Percentiles rank a stretch among this genome's conserved stretches.
Evolutionary conservation across 352 stramenopile species (phyloP).

Genomic region (Globisporangium spiculum): DNA sequence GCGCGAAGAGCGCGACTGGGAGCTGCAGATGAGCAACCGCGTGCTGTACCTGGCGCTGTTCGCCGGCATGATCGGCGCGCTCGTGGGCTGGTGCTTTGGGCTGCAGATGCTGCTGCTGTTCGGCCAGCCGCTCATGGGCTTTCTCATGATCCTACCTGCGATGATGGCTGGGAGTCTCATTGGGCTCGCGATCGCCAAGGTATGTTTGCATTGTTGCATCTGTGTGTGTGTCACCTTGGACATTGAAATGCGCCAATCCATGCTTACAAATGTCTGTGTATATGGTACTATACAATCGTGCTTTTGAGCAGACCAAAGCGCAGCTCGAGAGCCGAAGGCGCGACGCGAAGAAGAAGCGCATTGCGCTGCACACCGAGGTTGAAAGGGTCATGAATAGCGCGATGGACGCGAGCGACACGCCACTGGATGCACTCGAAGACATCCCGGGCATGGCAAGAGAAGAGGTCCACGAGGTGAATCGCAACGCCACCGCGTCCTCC

Average conservation of each 20-base stretch:
- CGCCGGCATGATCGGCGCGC: conserved; percentile 39
- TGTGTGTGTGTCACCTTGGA: neutral
- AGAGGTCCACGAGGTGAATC: conserved; percentile 16
- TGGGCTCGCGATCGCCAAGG: conserved; percentile 58
- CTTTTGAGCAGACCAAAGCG: conserved; percentile 34
- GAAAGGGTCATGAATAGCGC: conserved; percentile 47
- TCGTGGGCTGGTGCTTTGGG: conserved; percentile 49
- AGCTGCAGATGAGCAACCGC: conserved; percentile 39
- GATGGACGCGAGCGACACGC: conserved; percentile 18
- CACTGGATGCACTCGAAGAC: conserved; percentile 36
- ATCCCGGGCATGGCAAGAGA: conserved; percentile 25
- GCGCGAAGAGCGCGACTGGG: conserved; percentile 48
- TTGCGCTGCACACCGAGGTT: conserved; percentile 46
- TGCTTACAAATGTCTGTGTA: neutral
- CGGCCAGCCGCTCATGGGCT: conserved; percentile 54
- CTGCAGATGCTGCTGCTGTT: conserved; percentile 50
- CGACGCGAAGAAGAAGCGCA: conserved; percentile 32
- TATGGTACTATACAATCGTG: neutral
- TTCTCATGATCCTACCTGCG: conserved; percentile 59
- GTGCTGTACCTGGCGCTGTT: conserved; percentile 59
- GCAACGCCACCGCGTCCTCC: conserved; percentile 2
- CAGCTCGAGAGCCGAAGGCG: conserved; percentile 51
- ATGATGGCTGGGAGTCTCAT: conserved; percentile 48
- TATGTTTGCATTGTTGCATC: conserved; percentile 12
- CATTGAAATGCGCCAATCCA: neutral